Percentiles rank a stretch among this genome's conserved stretches.
Conservation (phyloP, 805 yeast species). For the Brettanomyces anomalus region DNA sequence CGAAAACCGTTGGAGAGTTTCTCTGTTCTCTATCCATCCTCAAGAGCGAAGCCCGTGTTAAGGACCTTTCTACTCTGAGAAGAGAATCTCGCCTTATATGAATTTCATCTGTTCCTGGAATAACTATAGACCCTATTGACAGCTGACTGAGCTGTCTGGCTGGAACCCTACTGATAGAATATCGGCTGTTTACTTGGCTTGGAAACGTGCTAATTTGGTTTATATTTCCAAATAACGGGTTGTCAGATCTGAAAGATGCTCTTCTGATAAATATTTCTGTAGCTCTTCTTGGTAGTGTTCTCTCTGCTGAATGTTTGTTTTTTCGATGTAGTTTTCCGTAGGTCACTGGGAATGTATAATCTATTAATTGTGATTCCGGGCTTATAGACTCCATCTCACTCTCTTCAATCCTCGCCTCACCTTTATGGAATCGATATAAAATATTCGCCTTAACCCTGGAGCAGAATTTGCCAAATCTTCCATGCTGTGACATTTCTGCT, state of each 20-base stretch:
- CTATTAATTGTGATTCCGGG: neutral
- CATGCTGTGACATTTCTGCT: neutral
- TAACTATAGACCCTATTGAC: conserved; percentile 15
- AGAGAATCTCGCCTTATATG: conserved; percentile 19
- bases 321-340: neutral
- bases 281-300: neutral
- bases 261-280: neutral
- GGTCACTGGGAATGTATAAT: neutral
- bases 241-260: neutral
- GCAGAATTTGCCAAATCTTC: neutral
- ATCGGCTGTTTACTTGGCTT: neutral
- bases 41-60: neutral
- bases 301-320: neutral
- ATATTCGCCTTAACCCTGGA: neutral
- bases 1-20: no score
- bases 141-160: conserved; percentile 3
- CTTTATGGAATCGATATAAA: neutral
- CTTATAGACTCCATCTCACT: neutral
- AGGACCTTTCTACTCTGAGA: conserved; percentile 2
- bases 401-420: neutral
- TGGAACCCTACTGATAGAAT: neutral
- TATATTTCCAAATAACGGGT: neutral
- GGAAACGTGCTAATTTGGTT: no score
- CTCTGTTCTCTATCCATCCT: neutral
- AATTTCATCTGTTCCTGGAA: conserved; percentile 13